phyloP scores from a whole-genome alignment of 2,329 filamentous ascomycete species.

The Curvularia lunata region DNA sequence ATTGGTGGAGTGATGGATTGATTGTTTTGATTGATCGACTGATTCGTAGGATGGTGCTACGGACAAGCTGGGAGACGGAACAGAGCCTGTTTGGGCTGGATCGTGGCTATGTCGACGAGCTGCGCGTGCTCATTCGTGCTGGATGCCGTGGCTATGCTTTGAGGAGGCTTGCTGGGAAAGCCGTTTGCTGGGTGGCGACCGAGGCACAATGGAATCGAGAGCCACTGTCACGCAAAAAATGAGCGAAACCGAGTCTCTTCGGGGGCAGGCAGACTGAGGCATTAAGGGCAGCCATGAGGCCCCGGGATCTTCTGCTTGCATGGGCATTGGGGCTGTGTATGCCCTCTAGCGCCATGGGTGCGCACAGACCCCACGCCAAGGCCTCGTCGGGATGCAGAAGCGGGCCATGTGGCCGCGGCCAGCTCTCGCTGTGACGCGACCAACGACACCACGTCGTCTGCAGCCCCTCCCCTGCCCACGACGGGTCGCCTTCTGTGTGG shows the following conservation, averaged over 20 bases:
- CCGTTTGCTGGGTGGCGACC: background rate
- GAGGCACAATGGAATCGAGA: background rate
- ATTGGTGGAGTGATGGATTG: background rate
- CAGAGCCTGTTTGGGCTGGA: background rate
- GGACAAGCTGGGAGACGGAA: constrained; percentile 7
- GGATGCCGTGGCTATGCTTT: constrained; percentile 7
- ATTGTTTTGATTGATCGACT: background rate
- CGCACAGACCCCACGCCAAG: constrained; percentile 6
- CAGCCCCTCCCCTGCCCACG: background rate
- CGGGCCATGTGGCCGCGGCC: background rate
- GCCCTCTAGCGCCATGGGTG: background rate
- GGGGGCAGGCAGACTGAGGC: background rate
- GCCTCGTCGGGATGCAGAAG: background rate
- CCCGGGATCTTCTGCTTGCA: too few species aligned
- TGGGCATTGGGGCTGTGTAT: background rate
- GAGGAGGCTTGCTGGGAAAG: background rate
- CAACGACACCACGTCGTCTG: constrained; percentile 2
- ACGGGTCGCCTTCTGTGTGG: background rate
- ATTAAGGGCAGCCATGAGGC: background rate
- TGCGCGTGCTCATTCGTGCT: constrained; percentile 16
- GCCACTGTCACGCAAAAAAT: background rate
- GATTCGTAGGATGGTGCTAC: background rate
- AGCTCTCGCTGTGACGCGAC: background rate
- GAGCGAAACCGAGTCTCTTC: background rate
- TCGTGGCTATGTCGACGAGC: constrained; percentile 15